Conservation (phyloP, 441 rosid species). For the Jatropha podagrica region DNA sequence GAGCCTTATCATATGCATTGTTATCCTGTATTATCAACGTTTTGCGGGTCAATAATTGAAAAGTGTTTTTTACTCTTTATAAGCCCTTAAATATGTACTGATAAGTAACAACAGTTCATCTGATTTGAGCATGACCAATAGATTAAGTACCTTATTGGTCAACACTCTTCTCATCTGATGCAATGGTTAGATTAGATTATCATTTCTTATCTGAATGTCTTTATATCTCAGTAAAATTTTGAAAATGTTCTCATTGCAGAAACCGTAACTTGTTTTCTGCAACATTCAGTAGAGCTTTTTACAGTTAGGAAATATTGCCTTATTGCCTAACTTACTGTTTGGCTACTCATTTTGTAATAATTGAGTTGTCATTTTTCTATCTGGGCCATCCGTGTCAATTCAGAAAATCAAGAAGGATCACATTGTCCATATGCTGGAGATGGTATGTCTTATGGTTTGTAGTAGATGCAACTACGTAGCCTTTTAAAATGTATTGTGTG, state of each 20-base stretch:
- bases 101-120: constrained; percentile 4
- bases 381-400: constrained; percentile 44
- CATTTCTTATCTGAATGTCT: constrained; percentile 2
- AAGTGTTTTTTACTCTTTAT: constrained; percentile 16
- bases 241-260: constrained; percentile 19
- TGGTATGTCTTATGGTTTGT: constrained; percentile 10
- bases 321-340: constrained; percentile 16
- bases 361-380: constrained; percentile 34
- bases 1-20: constrained; percentile 23
- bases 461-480: neutral
- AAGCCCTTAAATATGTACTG: constrained; percentile 26
- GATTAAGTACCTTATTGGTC: neutral
- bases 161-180: neutral
- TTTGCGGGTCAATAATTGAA: constrained; percentile 31
- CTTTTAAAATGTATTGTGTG: neutral
- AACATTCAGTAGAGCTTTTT: constrained; percentile 14
- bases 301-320: constrained; percentile 6
- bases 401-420: constrained; percentile 29
- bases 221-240: constrained; percentile 14
- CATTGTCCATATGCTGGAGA: constrained; percentile 22
- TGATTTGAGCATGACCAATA: constrained; percentile 11
- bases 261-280: constrained; percentile 17
- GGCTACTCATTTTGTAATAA: constrained; percentile 32
- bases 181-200: neutral
- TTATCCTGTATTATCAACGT: constrained; percentile 15